These are phyloP conservation scores for Nakazawaea laoshanensis DNA, from an alignment of 805 yeast genomes.

Conservation along the genomic window DNA sequence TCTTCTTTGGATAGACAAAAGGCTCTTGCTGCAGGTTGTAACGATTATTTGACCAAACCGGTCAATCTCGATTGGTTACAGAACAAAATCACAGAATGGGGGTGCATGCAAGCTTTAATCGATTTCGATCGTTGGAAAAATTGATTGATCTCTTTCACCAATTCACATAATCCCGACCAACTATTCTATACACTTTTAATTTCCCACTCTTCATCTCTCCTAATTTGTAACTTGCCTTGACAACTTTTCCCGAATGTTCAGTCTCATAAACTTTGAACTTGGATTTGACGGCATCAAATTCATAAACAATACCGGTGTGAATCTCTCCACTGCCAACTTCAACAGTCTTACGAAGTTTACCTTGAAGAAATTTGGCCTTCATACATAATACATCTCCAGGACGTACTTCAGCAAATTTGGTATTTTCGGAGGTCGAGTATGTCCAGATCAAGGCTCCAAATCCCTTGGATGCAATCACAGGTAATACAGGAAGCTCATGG, in stretches of 20 bases:
- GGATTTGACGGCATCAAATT: conserved; percentile 65
- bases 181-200: conserved; percentile 70
- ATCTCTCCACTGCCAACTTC: conserved; percentile 48
- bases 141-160: conserved; percentile 35
- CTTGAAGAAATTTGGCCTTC: conserved; percentile 66
- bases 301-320: conserved; percentile 54
- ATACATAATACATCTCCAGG: conserved; percentile 83
- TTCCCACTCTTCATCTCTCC: conserved; percentile 73
- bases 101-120: conserved; percentile 96
- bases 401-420: conserved; percentile 51
- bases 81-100: conserved; percentile 95
- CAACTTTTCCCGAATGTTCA: conserved; percentile 40
- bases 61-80: conserved; percentile 91
- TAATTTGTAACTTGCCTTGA: conserved; percentile 55
- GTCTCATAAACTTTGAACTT: conserved; percentile 63
- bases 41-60: conserved; percentile 93
- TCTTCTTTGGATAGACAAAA: conserved; percentile 78
- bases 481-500: conserved; percentile 23
- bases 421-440: conserved; percentile 43
- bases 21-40: conserved; percentile 95
- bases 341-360: conserved; percentile 39
- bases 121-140: conserved; percentile 90
- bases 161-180: conserved; percentile 63
- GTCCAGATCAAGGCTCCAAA: conserved; percentile 55
- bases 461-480: conserved; percentile 56